phyloP scores from a whole-genome alignment of 371 early-diverging fungal genomes.

The Blakeslea trispora region DNA sequence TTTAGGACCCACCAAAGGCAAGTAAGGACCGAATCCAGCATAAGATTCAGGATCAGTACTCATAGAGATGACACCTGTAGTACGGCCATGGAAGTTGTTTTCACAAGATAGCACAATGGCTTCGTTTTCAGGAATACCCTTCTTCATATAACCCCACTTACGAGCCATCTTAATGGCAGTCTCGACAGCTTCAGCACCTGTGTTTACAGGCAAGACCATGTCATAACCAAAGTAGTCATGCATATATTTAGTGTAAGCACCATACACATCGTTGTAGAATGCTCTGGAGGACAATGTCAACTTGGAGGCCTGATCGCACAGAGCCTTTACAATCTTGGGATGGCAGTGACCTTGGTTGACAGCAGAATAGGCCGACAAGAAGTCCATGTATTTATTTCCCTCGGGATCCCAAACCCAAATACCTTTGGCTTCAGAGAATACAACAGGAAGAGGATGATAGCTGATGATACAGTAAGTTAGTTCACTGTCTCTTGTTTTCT shows the following conservation, averaged over 20 bases:
- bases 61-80: slow-evolving; percentile 95
- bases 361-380: slow-evolving; percentile 95
- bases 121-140: slow-evolving; percentile 81
- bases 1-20: slow-evolving; percentile 84
- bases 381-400: slow-evolving; percentile 94
- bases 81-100: slow-evolving; percentile 98
- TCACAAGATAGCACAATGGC: slow-evolving; percentile 85
- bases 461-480: slow-evolving; percentile 33
- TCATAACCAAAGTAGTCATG: slow-evolving; percentile 95
- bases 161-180: slow-evolving; percentile 98
- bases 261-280: slow-evolving; percentile 94
- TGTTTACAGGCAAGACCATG: slow-evolving; percentile 98
- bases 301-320: slow-evolving; percentile 85
- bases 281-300: slow-evolving; percentile 92
- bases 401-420: slow-evolving; percentile 96
- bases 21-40: slow-evolving; percentile 89
- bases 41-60: slow-evolving; percentile 90
- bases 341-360: slow-evolving; percentile 98
- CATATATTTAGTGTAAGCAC: slow-evolving; percentile 87
- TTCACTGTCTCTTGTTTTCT: background rate
- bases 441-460: slow-evolving; percentile 97
- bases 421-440: slow-evolving; percentile 89
- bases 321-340: slow-evolving; percentile 91
- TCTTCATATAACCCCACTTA: slow-evolving; percentile 95
- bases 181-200: slow-evolving; percentile 98